phyloP scores from a whole-genome alignment of 176 grass and related monocot genomes.

The Paspalum notatum region DNA sequence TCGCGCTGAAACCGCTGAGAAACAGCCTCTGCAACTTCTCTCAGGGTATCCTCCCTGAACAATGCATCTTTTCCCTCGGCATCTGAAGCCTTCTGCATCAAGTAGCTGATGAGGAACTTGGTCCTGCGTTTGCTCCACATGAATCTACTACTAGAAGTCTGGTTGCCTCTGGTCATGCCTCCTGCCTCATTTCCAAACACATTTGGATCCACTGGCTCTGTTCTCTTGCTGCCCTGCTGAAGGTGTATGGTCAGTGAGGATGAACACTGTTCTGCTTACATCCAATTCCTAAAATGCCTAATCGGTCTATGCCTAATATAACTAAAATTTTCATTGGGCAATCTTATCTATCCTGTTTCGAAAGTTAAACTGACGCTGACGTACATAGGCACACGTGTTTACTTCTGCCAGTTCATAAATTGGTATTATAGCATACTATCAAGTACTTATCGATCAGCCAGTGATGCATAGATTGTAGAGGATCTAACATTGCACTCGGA shows the following conservation, averaged over 20 bases:
- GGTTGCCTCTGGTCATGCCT: neutral
- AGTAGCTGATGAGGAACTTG: conserved; percentile 25
- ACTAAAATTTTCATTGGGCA: neutral
- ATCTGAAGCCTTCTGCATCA: conserved; percentile 15
- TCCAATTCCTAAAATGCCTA: neutral
- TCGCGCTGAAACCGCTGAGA: neutral
- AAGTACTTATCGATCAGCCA: no score
- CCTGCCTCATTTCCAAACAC: neutral
- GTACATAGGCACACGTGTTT: neutral
- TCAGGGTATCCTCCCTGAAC: conserved; percentile 6
- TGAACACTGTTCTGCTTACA: neutral
- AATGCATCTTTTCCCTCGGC: neutral
- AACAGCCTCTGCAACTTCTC: conserved; percentile 23
- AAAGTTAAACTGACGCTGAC: neutral
- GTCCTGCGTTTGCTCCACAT: conserved; percentile 17
- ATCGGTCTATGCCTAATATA: neutral
- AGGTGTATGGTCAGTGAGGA: neutral
- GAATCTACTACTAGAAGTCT: neutral
- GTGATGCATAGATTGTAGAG: neutral
- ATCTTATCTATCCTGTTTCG: neutral
- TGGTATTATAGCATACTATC: no score
- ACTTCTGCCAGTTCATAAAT: no score
- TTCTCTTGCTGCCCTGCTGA: conserved; percentile 1
- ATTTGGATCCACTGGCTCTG: neutral
- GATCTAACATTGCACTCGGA: neutral